A percentile compares a stretch with the other conserved stretches of the same genome.
Conservation (phyloP, 495 filamentous ascomycete species). For the Neurospora terricola region DNA sequence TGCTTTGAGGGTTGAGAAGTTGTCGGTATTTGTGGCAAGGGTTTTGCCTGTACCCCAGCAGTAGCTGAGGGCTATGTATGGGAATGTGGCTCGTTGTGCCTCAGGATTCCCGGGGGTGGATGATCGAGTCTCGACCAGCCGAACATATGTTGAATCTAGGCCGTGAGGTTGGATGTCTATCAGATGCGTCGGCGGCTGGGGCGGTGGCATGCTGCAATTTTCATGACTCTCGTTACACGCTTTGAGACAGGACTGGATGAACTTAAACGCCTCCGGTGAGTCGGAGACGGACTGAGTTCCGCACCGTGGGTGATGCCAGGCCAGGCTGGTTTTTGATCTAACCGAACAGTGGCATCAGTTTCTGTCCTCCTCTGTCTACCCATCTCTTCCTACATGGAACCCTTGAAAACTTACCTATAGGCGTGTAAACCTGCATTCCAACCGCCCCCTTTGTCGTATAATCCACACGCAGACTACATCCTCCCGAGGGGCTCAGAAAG, state of each 20-base stretch:
- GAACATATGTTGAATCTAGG: not conserved
- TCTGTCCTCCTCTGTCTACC: not conserved
- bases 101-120: not conserved
- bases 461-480: not conserved
- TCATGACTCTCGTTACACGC: not conserved
- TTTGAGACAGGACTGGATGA: conserved; percentile 3
- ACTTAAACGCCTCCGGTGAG: not conserved
- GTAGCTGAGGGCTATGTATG: not conserved
- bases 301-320: not conserved
- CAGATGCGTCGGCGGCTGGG: not conserved
- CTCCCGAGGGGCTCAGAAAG: not conserved
- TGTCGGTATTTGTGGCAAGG: not conserved
- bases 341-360: not conserved
- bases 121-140: not conserved
- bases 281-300: not conserved
- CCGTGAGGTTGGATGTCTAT: not conserved
- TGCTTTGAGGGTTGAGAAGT: not conserved
- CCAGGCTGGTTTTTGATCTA: not conserved
- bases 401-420: not conserved
- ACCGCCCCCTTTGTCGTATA: not conserved
- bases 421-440: not conserved
- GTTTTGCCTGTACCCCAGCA: not conserved
- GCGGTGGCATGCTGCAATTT: not conserved
- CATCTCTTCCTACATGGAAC: not conserved
- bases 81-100: not conserved